Evolutionary conservation across 2,329 filamentous ascomycete species (phyloP).

Genomic region (Metarhizium guizhouense): DNA sequence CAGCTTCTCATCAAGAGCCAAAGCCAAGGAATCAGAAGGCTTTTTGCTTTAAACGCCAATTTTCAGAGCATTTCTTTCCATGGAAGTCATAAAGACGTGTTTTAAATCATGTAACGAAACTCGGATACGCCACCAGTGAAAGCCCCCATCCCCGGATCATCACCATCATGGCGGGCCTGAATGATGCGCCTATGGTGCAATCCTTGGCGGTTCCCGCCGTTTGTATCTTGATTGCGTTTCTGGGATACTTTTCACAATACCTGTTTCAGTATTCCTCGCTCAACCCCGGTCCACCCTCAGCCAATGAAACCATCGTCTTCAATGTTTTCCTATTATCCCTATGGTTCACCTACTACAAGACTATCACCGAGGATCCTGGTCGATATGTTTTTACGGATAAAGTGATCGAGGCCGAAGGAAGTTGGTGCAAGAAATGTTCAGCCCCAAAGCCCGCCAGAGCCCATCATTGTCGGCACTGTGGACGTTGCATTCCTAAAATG

Average conservation of each 20-base stretch:
- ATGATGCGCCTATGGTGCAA: conserved; percentile 35
- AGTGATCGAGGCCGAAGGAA: conserved; percentile 23
- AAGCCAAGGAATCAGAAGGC: not conserved
- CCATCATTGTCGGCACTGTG: conserved; percentile 74
- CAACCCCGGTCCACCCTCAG: conserved; percentile 50
- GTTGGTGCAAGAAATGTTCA: conserved; percentile 71
- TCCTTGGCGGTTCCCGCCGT: conserved; percentile 60
- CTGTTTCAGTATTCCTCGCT: conserved; percentile 53
- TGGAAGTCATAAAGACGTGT: not conserved
- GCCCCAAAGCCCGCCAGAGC: conserved; percentile 66
- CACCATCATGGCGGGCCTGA: conserved; percentile 31
- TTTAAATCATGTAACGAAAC: not conserved
- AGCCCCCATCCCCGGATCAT: not conserved
- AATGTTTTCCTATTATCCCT: conserved; percentile 57
- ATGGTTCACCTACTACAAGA: conserved; percentile 60
- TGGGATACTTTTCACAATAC: conserved; percentile 64
- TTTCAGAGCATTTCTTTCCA: not conserved
- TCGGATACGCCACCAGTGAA: not conserved
- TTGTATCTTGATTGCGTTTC: conserved; percentile 55
- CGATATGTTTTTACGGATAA: conserved; percentile 36
- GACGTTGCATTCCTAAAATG: conserved; percentile 70
- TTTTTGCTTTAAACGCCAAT: not conserved
- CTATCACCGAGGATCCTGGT: conserved; percentile 50
- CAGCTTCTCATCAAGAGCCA: too few relatives aligned
- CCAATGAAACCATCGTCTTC: conserved; percentile 50